Evolutionary conservation across 768 basidiomycete genomes (phyloP).

Genomic region (Russula emetica): DNA sequence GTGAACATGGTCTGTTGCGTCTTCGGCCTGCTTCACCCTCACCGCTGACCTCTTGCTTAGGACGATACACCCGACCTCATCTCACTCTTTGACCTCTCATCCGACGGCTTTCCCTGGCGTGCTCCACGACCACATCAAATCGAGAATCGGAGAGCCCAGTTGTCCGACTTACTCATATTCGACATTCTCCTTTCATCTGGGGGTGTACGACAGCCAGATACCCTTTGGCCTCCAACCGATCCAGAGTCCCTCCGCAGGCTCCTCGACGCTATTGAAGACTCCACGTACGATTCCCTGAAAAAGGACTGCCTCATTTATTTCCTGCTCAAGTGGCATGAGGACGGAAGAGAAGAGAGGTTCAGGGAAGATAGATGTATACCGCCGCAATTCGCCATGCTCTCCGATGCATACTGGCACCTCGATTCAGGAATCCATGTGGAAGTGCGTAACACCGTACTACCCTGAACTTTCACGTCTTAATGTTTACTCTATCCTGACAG

Average conservation of each 20-base stretch:
- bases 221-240: slow-evolving; percentile 66
- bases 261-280: slow-evolving; percentile 55
- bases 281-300: slow-evolving; percentile 69
- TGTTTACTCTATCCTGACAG: slow-evolving; percentile 36
- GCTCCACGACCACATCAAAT: slow-evolving; percentile 52
- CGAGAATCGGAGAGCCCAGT: slow-evolving; percentile 53
- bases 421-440: slow-evolving; percentile 63
- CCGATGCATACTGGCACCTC: slow-evolving; percentile 84
- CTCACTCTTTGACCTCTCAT: slow-evolving; percentile 48
- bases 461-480: not conserved
- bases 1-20: slow-evolving; percentile 15
- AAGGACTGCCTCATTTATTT: slow-evolving; percentile 78
- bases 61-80: slow-evolving; percentile 23
- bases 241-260: slow-evolving; percentile 50
- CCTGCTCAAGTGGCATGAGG: slow-evolving; percentile 73
- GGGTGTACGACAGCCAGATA: slow-evolving; percentile 53
- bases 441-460: slow-evolving; percentile 43
- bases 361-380: slow-evolving; percentile 57
- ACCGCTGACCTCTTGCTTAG: slow-evolving; percentile 13
- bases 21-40: not conserved
- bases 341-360: slow-evolving; percentile 53
- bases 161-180: slow-evolving; percentile 65
- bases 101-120: slow-evolving; percentile 56
- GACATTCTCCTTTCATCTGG: slow-evolving; percentile 68
- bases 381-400: slow-evolving; percentile 67